phyloP scores from a whole-genome alignment of 2,329 filamentous ascomycete species.

The Talaromyces pinophilus region DNA sequence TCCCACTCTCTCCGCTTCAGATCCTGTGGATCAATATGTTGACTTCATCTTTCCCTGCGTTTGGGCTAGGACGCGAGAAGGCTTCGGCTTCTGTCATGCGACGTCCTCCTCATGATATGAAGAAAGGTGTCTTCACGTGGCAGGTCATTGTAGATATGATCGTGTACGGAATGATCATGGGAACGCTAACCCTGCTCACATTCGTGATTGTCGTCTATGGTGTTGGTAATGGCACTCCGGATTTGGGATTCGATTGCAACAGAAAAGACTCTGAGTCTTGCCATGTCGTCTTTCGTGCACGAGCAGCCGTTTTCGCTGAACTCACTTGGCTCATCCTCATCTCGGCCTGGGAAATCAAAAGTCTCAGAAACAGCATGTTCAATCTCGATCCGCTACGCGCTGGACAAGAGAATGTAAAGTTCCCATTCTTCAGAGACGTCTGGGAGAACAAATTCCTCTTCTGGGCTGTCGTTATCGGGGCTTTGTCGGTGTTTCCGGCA shows the following conservation, averaged over 20 bases:
- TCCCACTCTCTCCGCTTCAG: slow-evolving; percentile 79
- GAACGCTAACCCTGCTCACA: slow-evolving; percentile 44
- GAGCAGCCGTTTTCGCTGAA: slow-evolving; percentile 71
- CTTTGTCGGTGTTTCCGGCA: slow-evolving; percentile 59
- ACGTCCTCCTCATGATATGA: slow-evolving; percentile 70
- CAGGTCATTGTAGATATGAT: slow-evolving; percentile 46
- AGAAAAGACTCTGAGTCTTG: slow-evolving; percentile 51
- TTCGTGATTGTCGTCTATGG: slow-evolving; percentile 45
- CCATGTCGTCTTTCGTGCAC: slow-evolving; percentile 63
- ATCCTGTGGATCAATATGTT: slow-evolving; percentile 93
- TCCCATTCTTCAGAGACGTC: slow-evolving; percentile 65
- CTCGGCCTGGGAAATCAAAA: slow-evolving; percentile 75
- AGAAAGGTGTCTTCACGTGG: slow-evolving; percentile 44
- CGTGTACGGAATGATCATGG: slow-evolving; percentile 50
- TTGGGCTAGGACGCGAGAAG: slow-evolving; percentile 78
- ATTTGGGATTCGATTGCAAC: slow-evolving; percentile 60
- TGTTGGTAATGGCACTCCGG: slow-evolving; percentile 41
- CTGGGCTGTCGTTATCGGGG: slow-evolving; percentile 62
- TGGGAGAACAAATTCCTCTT: slow-evolving; percentile 74
- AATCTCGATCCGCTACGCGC: slow-evolving; percentile 56
- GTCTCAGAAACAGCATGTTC: slow-evolving; percentile 74
- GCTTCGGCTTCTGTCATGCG: slow-evolving; percentile 75
- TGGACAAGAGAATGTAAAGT: slow-evolving; percentile 34
- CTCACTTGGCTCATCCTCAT: slow-evolving; percentile 75
- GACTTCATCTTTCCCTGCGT: slow-evolving; percentile 81